These are phyloP conservation scores for Aspergillus phoenicis DNA, from an alignment of 2,329 filamentous ascomycete genomes.

Conservation along the genomic window DNA sequence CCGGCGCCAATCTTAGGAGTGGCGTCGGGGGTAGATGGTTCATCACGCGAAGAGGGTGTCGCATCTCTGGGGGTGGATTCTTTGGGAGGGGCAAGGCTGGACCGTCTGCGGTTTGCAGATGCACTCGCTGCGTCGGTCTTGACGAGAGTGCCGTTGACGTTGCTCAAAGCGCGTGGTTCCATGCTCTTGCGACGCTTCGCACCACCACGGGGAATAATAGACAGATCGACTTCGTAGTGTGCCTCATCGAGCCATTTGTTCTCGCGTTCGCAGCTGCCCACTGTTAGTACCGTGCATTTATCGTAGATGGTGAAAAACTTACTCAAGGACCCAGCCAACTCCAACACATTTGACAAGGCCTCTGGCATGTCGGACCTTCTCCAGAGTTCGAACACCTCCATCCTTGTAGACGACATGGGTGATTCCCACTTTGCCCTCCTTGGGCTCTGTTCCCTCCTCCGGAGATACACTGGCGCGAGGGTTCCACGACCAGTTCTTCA, in stretches of 20 bases:
- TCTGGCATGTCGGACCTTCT: constrained; percentile 73
- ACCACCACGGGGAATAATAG: constrained; percentile 68
- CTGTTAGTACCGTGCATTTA: constrained; percentile 17
- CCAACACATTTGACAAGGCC: constrained; percentile 84
- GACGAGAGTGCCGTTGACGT: constrained; percentile 67
- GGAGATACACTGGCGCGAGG: constrained; percentile 50
- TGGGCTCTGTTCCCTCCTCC: constrained; percentile 34
- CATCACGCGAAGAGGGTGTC: constrained; percentile 29
- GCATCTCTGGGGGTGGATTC: constrained; percentile 39
- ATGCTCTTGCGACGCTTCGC: constrained; percentile 76
- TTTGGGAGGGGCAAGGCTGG: constrained; percentile 33
- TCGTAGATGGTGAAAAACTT: constrained; percentile 46
- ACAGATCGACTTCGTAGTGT: constrained; percentile 69
- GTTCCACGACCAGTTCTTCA: constrained; percentile 76
- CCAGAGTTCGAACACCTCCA: constrained; percentile 75
- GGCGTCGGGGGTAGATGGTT: constrained; percentile 19
- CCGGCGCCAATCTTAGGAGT: constrained; percentile 15
- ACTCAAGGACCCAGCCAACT: constrained; percentile 87
- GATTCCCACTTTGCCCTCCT: constrained; percentile 65
- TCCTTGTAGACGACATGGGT: constrained; percentile 93
- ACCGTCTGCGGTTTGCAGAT: constrained; percentile 32
- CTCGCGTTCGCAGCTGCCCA: constrained; percentile 69
- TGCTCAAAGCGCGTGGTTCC: constrained; percentile 72
- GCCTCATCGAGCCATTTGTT: constrained; percentile 76
- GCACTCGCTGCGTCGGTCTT: constrained; percentile 30